A percentile compares a stretch with the other conserved stretches of the same genome.
Conservation (phyloP, 768 basidiomycete genomes). For the Leucocoprinus birnbaumii region DNA sequence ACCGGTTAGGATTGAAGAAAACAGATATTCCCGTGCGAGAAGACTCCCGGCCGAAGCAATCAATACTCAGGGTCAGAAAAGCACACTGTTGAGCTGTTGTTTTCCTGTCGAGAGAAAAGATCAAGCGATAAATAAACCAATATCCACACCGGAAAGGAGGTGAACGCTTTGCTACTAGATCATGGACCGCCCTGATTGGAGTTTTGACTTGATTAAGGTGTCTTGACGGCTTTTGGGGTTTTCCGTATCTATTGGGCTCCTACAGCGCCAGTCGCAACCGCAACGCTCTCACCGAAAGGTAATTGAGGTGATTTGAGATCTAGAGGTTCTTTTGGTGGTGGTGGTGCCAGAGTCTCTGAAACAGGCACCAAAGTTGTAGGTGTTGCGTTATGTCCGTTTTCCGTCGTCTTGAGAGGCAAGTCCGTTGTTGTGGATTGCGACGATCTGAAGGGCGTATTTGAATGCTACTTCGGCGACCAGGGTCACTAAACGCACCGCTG, state of each 20-base stretch:
- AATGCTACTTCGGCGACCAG: constrained; percentile 21
- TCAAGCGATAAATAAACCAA: constrained; percentile 43
- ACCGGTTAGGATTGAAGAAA: not conserved
- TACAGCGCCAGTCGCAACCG: constrained; percentile 44
- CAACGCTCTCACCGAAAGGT: constrained; percentile 59
- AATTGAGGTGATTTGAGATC: constrained; percentile 59
- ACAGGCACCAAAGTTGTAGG: constrained; percentile 26
- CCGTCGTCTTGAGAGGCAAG: constrained; percentile 35
- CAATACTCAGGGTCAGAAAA: constrained; percentile 14
- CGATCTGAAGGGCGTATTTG: constrained; percentile 37
- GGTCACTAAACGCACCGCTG: constrained; percentile 61
- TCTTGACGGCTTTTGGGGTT: constrained; percentile 11
- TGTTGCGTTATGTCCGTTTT: constrained; percentile 32
- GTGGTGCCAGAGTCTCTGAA: constrained; percentile 34
- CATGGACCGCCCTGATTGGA: constrained; percentile 3
- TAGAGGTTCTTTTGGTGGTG: constrained; percentile 37
- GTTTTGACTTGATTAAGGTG: not conserved
- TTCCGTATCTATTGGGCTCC: constrained; percentile 33
- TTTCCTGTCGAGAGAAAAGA: constrained; percentile 28
- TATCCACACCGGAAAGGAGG: constrained; percentile 27
- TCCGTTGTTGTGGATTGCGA: constrained; percentile 36
- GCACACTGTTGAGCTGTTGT: constrained; percentile 1
- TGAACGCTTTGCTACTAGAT: constrained; percentile 13
- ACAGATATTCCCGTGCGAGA: not conserved
- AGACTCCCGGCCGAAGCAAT: not conserved